Evolutionary conservation across 306 rosid genomes (phyloP), one percentile per base, ranked within the genome.

Genomic region (Prunus salicina): DNA sequence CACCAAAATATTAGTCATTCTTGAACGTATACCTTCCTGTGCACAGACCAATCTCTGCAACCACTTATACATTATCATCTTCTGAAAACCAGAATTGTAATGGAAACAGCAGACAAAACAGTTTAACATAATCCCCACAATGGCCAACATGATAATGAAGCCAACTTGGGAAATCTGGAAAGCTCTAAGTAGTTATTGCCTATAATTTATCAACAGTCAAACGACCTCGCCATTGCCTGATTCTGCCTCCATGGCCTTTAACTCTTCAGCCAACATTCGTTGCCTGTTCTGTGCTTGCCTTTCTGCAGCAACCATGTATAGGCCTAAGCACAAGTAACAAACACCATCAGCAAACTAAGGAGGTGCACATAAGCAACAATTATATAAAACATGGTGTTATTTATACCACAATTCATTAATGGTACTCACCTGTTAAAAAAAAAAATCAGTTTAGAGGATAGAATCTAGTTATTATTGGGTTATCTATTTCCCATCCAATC

Each of bases 281-380:
- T 73, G 63, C 67, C 82, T 77, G 71, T 84, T 84, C 80, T 80
- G 79, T 47, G 12, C 56, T 77, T 84, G 87, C 51, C 87, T 80
- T 18, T 84, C 84, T 6, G 43, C 87, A 55, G 84, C 84, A 15
- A 84, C 87, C 78, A 84, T 58, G 71, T 84, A 84, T 57, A 84
- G 73, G 71, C 87, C 87, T 84, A 84, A 46, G 69, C 27, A 68
- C 55, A 73, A 24, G 51, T 63, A 24, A 11, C 38, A 63, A 67
- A 46, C 43, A 45, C 45, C 49, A 51, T 78, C 64, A 84, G 50
- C 53, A 52, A 67, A 19, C 34, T 18, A 8, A 56, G 50, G 25
- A 45, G 13, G 52, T 1, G 12, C 14, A 38, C 45, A 16, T 2
- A 52, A 22, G 11, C 34, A 38, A 28, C 12, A 38, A 52, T 12